Evolutionary conservation across 2,329 filamentous ascomycete species (phyloP).

Genomic region (Aaosphaeria pasadenensis): DNA sequence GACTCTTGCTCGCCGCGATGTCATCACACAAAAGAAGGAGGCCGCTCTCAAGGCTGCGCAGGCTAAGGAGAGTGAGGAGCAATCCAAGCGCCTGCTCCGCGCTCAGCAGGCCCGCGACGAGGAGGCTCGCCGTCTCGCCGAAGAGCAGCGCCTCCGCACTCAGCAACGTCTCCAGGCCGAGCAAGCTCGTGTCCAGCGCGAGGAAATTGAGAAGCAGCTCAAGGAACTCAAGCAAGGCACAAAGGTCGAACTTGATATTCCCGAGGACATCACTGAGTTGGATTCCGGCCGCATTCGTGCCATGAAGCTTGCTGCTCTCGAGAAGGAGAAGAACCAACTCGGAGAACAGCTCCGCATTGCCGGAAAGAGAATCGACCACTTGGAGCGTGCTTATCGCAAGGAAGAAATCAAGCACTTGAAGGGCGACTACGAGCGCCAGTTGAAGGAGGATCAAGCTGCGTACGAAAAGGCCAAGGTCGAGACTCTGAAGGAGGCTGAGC

Average conservation of each 20-base stretch:
- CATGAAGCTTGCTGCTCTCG: constrained; percentile 91
- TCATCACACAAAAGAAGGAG: constrained; percentile 97
- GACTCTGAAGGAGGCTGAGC: constrained; percentile 74
- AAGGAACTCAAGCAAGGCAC: constrained; percentile 89
- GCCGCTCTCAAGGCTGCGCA: constrained; percentile 86
- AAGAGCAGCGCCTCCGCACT: constrained; percentile 90
- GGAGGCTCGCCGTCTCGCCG: constrained; percentile 82
- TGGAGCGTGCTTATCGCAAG: constrained; percentile 94
- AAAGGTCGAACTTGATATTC: constrained; percentile 82
- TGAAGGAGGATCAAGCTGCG: constrained; percentile 70
- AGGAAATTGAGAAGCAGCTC: constrained; percentile 74
- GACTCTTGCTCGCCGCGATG: constrained; percentile 77
- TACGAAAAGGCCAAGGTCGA: constrained; percentile 78
- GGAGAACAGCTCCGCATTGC: constrained; percentile 87
- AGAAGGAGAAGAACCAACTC: constrained; percentile 96
- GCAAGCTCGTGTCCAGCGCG: constrained; percentile 44
- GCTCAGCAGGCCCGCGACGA: constrained; percentile 87
- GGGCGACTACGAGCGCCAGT: constrained; percentile 81
- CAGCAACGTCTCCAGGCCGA: constrained; percentile 73
- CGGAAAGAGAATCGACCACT: constrained; percentile 92
- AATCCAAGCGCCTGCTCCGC: constrained; percentile 79
- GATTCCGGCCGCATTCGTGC: constrained; percentile 70
- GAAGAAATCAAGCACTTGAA: constrained; percentile 91
- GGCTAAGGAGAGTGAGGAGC: constrained; percentile 87
- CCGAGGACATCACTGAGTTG: constrained; percentile 70